A percentile compares a stretch with the other conserved stretches of the same genome.
Conservation (phyloP, 768 basidiomycete species). For the Lepiota brunneoincarnata region DNA sequence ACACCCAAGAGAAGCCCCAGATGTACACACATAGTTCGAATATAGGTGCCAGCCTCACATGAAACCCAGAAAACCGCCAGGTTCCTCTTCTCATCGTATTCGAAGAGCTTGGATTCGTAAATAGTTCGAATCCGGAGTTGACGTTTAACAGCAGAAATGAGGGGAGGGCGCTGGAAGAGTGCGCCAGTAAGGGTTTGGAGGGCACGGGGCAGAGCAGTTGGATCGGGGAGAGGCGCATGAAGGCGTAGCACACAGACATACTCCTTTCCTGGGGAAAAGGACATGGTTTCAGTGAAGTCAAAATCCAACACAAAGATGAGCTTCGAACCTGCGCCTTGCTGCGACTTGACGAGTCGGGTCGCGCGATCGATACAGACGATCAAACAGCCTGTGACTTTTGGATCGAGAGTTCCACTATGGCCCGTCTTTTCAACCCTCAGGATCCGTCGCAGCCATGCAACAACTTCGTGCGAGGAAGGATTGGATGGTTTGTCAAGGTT, state of each 20-base stretch:
- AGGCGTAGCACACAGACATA: slow-evolving; percentile 96
- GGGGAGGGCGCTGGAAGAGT: slow-evolving; percentile 96
- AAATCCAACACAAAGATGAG: slow-evolving; percentile 1
- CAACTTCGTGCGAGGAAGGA: slow-evolving; percentile 98
- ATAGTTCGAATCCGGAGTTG: slow-evolving; percentile 97
- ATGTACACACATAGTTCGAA: slow-evolving; percentile 96
- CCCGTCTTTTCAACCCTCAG: slow-evolving; percentile 97
- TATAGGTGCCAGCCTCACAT: slow-evolving; percentile 97
- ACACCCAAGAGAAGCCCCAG: slow-evolving; percentile 92
- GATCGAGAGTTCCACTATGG: slow-evolving; percentile 97
- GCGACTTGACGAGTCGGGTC: slow-evolving; percentile 95
- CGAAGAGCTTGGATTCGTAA: slow-evolving; percentile 91
- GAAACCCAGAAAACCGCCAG: slow-evolving; percentile 98
- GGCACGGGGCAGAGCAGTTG: slow-evolving; percentile 86
- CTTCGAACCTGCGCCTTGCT: slow-evolving; percentile 89
- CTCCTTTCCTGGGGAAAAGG: slow-evolving; percentile 94
- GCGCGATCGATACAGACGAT: slow-evolving; percentile 99
- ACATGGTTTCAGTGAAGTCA: slow-evolving; percentile 5
- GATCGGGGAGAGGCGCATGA: slow-evolving; percentile 78
- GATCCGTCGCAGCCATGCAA: slow-evolving; percentile 98
- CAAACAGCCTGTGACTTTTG: slow-evolving; percentile 97
- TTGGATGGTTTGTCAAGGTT: slow-evolving; percentile 99
- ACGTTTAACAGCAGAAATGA: slow-evolving; percentile 98
- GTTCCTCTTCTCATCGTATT: slow-evolving; percentile 97
- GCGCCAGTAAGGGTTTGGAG: slow-evolving; percentile 97